Base-by-base conservation (phyloP, 371 early-diverging fungal species). In the Mortierella sp. region DNA sequence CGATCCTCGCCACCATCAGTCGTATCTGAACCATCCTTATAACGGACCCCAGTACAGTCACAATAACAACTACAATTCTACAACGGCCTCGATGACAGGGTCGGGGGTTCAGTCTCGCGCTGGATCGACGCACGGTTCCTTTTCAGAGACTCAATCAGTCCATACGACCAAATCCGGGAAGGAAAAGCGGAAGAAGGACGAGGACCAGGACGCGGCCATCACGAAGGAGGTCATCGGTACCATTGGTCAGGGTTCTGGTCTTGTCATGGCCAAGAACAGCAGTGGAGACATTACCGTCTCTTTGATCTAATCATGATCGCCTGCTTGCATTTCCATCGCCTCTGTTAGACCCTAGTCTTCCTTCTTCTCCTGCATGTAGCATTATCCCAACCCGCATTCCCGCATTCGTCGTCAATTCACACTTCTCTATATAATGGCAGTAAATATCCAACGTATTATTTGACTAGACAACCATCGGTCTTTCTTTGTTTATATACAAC, bases 251-350 rank as follows among this genome's bases (percentile, higher is more conserved):
- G 78, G 78, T 6, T 0, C 54, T 32, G 78, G 78, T 0, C 31
- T 76, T 50, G 34, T 76, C 41, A 57, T 76, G 62, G 65, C 39
- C 59, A 76, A 76, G 70, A 76, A 76, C 63, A 62, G 63, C 32
- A 70, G 70, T 54, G 78, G 78, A 2, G 70, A 76, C 43, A 70
- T 76, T 7, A 8, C 54, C 31, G 2, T 76, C n/a, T 48, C 60
- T 3, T 50, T 68, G 58, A 52, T 69, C 39, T 75, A 52, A 17
- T n/a, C 28, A 26, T 6, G 21, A 44, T 44, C 44, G 8, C 44
- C 44, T 4, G 7, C 37, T 7, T 21, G 19, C 19, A 17, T 43
- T 21, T n/a, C 7, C 7, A 17, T n/a, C 44, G 9, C 19, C 43
- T 17, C 4, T 19, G n/a, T 43, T 7, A 3, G 2, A 43, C 19